These are phyloP conservation scores for Capsicum pubescens DNA, from an alignment of 257 asterid genomes.

Conservation along the genomic window DNA sequence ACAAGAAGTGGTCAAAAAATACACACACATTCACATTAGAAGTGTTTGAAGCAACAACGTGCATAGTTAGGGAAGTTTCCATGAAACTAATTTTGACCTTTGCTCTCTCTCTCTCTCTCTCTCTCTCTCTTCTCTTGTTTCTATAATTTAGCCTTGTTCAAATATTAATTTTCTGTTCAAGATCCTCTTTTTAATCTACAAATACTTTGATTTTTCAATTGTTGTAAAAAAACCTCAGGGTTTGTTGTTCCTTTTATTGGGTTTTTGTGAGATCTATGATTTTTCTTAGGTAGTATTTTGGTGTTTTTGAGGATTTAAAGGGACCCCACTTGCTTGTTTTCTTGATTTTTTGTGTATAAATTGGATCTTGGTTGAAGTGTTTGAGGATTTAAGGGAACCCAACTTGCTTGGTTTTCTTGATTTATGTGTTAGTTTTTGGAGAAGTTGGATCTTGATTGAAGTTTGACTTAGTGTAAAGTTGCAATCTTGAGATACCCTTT, in stretches of 20 bases:
- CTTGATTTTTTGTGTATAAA: constrained; percentile 28
- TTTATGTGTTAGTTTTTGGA: constrained; percentile 15
- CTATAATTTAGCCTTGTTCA: background rate
- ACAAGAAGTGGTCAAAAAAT: background rate
- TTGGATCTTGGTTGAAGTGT: constrained; percentile 41
- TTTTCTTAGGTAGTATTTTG: constrained; percentile 20
- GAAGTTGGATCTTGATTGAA: constrained; percentile 41
- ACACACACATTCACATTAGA: background rate
- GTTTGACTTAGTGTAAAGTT: constrained; percentile 33
- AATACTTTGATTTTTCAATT: background rate
- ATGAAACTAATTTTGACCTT: constrained; percentile 14
- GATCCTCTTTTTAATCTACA: constrained; percentile 7
- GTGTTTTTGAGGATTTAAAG: constrained; percentile 27
- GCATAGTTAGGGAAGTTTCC: constrained; percentile 24
- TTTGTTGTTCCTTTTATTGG: constrained; percentile 33
- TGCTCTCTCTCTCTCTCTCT: constrained; percentile 6
- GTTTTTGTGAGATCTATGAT: constrained; percentile 35
- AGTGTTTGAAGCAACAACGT: background rate
- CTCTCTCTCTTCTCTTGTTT: background rate
- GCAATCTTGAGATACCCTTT: constrained; percentile 29
- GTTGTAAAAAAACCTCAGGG: background rate
- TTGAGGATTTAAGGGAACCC: constrained; percentile 27
- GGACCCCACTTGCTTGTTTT: constrained; percentile 30
- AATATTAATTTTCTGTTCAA: background rate
- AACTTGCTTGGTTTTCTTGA: constrained; percentile 26